Percentiles rank a stretch among this genome's conserved stretches.
These are phyloP conservation scores for Scenedesmus sp. DNA, from an alignment of 163 green algal genomes.

Conservation along the genomic window DNA sequence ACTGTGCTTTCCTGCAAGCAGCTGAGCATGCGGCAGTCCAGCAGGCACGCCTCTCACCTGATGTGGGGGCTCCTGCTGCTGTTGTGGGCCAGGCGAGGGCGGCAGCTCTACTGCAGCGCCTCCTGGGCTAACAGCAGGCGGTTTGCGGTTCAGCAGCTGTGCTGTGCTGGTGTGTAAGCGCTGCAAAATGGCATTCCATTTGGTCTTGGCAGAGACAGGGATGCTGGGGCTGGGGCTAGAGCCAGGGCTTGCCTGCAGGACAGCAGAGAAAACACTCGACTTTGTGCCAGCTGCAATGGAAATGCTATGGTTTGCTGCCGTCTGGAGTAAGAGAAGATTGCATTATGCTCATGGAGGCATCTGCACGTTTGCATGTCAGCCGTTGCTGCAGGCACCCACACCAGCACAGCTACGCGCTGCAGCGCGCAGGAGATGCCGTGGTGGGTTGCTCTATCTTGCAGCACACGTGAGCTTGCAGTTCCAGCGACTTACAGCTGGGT, in stretches of 20 bases:
- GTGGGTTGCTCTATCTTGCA: too few relatives aligned
- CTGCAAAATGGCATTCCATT: slow-evolving; percentile 3
- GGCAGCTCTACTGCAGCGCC: neutral
- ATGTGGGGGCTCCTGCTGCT: neutral
- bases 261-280: neutral
- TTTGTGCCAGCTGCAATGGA: neutral
- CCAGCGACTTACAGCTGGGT: neutral
- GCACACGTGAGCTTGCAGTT: neutral
- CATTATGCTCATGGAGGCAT: too few relatives aligned
- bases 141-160: slow-evolving; percentile 1
- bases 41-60: neutral
- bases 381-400: neutral
- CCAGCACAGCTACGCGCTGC: neutral
- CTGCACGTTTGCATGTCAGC: too few relatives aligned
- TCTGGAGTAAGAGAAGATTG: neutral
- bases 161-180: neutral
- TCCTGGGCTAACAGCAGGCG: neutral
- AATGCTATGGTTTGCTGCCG: neutral
- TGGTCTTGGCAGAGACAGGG: neutral
- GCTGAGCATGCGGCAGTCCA: neutral
- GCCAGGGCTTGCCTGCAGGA: neutral
- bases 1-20: neutral
- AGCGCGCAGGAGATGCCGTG: neutral
- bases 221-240: neutral
- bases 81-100: neutral